phyloP scores from a whole-genome alignment of 331 rosid species.

The Quercus tomentella region DNA sequence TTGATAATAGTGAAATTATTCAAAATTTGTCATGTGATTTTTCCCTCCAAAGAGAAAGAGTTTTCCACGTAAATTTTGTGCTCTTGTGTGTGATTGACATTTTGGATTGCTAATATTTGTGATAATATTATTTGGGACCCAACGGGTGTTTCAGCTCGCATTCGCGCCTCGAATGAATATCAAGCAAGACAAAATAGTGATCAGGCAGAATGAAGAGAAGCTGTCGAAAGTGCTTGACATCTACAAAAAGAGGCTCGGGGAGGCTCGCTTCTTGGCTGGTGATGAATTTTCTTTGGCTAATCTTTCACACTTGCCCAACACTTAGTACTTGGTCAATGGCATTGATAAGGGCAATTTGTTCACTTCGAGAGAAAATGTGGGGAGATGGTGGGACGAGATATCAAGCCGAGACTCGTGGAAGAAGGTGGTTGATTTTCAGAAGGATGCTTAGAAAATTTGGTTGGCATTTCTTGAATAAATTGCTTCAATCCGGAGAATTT shows the following conservation, averaged over 20 bases:
- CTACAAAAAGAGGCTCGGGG: slow-evolving; percentile 59
- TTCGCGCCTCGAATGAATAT: slow-evolving; percentile 81
- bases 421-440: slow-evolving; percentile 48
- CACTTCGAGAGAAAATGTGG: slow-evolving; percentile 44
- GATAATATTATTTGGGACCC: too few species aligned
- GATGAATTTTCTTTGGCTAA: slow-evolving; percentile 79
- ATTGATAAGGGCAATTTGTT: slow-evolving; percentile 39
- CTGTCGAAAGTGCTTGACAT: slow-evolving; percentile 62
- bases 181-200: slow-evolving; percentile 45
- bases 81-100: too few species aligned
- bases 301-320: slow-evolving; percentile 83
- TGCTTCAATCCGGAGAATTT: too few species aligned
- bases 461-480: background rate
- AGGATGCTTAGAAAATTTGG: background rate
- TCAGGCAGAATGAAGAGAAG: slow-evolving; percentile 49
- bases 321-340: slow-evolving; percentile 34
- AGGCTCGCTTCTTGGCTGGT: slow-evolving; percentile 57
- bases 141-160: slow-evolving; percentile 58
- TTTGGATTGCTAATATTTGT: too few species aligned
- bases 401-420: slow-evolving; percentile 64
- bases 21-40: too few species aligned
- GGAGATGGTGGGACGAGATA: slow-evolving; percentile 84
- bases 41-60: too few species aligned
- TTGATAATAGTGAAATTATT: too few species aligned
- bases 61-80: too few species aligned